Evolutionary conservation across 148 eudicot species (phyloP).

Genomic region (Pouteria glomerata): DNA sequence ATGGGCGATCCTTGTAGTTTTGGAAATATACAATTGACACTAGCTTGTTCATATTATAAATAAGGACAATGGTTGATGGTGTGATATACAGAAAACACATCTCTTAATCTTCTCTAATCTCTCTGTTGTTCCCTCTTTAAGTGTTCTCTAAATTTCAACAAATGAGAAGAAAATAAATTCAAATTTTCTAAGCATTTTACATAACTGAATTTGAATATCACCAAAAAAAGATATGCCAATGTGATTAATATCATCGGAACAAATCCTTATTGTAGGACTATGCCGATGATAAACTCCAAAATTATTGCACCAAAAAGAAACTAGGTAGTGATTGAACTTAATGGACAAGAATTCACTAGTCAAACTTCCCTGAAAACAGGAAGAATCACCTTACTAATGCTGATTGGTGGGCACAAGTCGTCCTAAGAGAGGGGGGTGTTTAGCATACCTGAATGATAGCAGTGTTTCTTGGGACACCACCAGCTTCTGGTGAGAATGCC

Average conservation of each 20-base stretch:
- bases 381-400: not conserved
- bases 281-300: not conserved
- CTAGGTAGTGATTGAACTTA: not conserved
- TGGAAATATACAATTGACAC: too few species aligned
- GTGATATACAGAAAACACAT: too few species aligned
- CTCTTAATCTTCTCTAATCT: too few species aligned
- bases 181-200: too few species aligned
- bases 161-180: too few species aligned
- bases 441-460: conserved; percentile 62
- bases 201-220: not conserved
- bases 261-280: not conserved
- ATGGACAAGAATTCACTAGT: not conserved
- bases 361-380: not conserved
- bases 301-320: not conserved
- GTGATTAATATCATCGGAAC: not conserved
- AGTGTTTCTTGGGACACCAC: conserved; percentile 58
- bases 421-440: too few species aligned
- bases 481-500: conserved; percentile 67
- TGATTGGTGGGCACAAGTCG: not conserved
- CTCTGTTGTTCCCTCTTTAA: too few species aligned
- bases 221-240: not conserved
- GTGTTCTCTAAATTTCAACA: too few species aligned
- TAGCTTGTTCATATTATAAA: too few species aligned
- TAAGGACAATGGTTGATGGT: too few species aligned
- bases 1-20: too few species aligned